These are phyloP conservation scores for Medakamo hakoo DNA, from an alignment of 139 green algal genomes.

Conservation along the genomic window DNA sequence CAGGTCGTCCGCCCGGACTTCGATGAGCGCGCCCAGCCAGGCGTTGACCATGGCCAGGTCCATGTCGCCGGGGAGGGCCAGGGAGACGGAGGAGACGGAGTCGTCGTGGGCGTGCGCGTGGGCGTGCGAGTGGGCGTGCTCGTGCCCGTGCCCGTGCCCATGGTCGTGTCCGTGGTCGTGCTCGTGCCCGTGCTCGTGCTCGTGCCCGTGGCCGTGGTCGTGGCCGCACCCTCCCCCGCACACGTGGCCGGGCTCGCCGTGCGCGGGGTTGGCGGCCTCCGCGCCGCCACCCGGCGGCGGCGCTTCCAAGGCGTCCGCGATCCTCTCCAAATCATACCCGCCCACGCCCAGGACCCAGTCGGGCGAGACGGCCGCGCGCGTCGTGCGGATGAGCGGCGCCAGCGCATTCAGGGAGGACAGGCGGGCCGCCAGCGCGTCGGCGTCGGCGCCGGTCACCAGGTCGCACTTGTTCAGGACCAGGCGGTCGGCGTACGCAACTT, in stretches of 20 bases:
- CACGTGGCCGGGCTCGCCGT: slow-evolving; percentile 23
- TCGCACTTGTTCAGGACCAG: slow-evolving; percentile 94
- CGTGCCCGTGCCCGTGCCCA: slow-evolving; percentile 6
- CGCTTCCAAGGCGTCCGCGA: slow-evolving; percentile 54
- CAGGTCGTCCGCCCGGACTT: slow-evolving; percentile 68
- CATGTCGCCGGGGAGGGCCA: slow-evolving; percentile 74
- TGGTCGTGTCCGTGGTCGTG: slow-evolving; percentile 13
- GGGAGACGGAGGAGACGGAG: slow-evolving; percentile 45
- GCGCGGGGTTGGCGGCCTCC: slow-evolving; percentile 13
- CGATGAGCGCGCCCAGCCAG: slow-evolving; percentile 73
- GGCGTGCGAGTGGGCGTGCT: slow-evolving; percentile 17
- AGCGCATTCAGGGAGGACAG: slow-evolving; percentile 74
- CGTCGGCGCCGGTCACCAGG: slow-evolving; percentile 31
- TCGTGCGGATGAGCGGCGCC: slow-evolving; percentile 32
- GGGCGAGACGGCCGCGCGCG: slow-evolving; percentile 43
- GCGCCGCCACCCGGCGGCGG: neutral
- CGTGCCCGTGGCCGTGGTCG: slow-evolving; percentile 9
- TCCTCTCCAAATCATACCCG: slow-evolving; percentile 79
- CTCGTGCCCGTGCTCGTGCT: slow-evolving; percentile 1
- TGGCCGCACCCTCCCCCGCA: slow-evolving; percentile 7
- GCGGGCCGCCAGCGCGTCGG: slow-evolving; percentile 33
- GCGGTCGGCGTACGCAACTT: slow-evolving; percentile 88
- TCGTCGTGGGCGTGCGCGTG: slow-evolving; percentile 47
- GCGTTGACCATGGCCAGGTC: slow-evolving; percentile 89
- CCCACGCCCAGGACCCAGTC: slow-evolving; percentile 86